A percentile compares a stretch with the other conserved stretches of the same genome.
These are phyloP conservation scores for Biancaea sappan DNA, from an alignment of 306 rosid genomes.

Conservation along the genomic window DNA sequence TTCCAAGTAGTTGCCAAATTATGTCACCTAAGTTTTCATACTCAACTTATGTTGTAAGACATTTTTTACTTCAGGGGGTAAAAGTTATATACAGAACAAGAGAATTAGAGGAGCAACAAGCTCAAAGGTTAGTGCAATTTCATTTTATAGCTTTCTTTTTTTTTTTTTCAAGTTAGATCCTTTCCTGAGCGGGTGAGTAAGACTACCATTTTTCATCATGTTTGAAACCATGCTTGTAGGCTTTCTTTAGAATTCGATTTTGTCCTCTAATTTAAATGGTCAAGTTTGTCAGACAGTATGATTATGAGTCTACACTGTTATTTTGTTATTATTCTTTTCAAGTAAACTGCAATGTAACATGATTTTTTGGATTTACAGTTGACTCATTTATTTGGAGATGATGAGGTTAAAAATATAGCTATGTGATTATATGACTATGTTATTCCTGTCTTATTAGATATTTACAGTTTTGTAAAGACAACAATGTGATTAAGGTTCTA, in stretches of 20 bases:
- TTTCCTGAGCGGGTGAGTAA: too few relatives aligned
- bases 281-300: not conserved
- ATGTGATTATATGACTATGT: not conserved
- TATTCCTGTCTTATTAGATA: not conserved
- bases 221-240: too few relatives aligned
- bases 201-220: too few relatives aligned
- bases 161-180: too few relatives aligned
- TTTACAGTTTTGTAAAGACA: not conserved
- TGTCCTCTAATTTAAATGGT: too few relatives aligned
- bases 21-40: slow-evolving; percentile 23
- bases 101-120: slow-evolving; percentile 93
- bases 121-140: slow-evolving; percentile 57
- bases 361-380: not conserved
- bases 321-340: not conserved
- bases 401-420: slow-evolving; percentile 9
- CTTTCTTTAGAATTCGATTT: too few relatives aligned
- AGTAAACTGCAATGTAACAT: not conserved
- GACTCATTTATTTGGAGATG: slow-evolving; percentile 1
- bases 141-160: not conserved
- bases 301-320: not conserved
- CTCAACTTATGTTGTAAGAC: slow-evolving; percentile 5
- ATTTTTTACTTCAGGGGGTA: slow-evolving; percentile 66
- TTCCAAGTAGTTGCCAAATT: not conserved
- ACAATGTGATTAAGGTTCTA: slow-evolving; percentile 5
- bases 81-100: slow-evolving; percentile 79